Base-by-base conservation (phyloP, 345 rosid genomes). In the Sisymbrium altissimum region DNA sequence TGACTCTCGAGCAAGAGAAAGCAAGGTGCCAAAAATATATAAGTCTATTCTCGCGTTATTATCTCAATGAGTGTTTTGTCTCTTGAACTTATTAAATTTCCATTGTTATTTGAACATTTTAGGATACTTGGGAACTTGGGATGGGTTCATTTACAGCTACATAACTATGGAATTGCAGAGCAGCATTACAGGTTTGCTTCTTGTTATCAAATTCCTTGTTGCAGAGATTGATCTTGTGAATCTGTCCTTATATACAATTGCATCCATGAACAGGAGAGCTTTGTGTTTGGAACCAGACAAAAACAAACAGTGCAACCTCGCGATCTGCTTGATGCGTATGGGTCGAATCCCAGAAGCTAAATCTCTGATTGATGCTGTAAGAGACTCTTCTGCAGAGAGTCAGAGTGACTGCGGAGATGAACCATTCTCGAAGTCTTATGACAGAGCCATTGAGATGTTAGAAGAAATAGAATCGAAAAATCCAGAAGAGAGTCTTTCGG, bases 101-200 rank as follows among this genome's bases (percentile, higher is more conserved):
- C 17, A 8, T 9, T 56, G 44, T 21, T 12, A 43, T 48, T 38
- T 32, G 71, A 43, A 68, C 48, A 21, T 73, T 43, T 59, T 72
- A 88, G 97, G 84, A 76, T 92, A 58, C 64, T 88, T 4, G 97
- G 97, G 41, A 92, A 92, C 75, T 66, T 93, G 78, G 98, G 96
- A 6, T 93, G 97, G 98, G 97, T 93, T 73, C 86, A 86, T 64
- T 71, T 93, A 75, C 92, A 84, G 84, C 72, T 84, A 27, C 86
- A 82, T 71, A 84, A 93, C 75, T 90, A 84, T 29, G 87, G 91
- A 70, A 83, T 82, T n/a, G 93, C 97, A 9, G 93, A 90, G 68
- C 86, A 86, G 25, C 70, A 84, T 78, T 90, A 92, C 85, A 83
- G 89, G 96, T 83, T 76, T 48, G 33, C 29, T 39, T 59, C 12